Evolutionary conservation across 2,329 filamentous ascomycete species (phyloP), one percentile per base, ranked within the genome.

Genomic region (Uncinocarpus reesii): DNA sequence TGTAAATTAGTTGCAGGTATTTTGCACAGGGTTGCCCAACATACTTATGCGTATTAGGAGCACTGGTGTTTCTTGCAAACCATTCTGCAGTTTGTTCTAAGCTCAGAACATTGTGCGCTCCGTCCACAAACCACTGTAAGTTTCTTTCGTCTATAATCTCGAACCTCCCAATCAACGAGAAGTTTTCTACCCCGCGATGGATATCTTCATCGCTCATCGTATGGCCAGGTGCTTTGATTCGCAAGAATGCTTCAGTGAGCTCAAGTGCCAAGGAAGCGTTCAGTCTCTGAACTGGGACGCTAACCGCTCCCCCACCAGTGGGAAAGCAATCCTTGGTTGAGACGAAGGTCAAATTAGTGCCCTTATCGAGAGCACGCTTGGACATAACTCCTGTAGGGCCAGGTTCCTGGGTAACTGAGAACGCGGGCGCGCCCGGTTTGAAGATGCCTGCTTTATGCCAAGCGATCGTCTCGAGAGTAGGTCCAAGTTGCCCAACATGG

Each of bases 401-500:
- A 1, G 69, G 65, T 0, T 70, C 62, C 58, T 83, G 79, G 32
- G 70, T 63, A 4, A 77, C 65, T 0, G 76, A 77, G 47, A 81
- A 80, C 2, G 78, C 78, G 7, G 72, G 69, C 7, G 69, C 69
- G 0, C 74, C 78, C 0, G 57, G 50, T 63, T 84, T 84, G 68
- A 84, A 78, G 48, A 86, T 81, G 2, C 82, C 82, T 1, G 78
- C 78, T 63, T 86, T 86, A 61, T 86, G 80, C 81, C 82, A 85
- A 0, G 82, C 79, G 53, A 86, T 84, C 59, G 79, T 72, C 26
- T 75, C 75, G 8, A 84, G 68, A 0, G 78, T 81, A 16, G 72
- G 62, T 2, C 82, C 82, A 1, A 86, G 71, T 16, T 72, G 70
- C 46, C 71, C 72, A 21, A 81, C 74, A 57, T 86, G 82, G 57